Percentiles rank a stretch among this genome's conserved stretches.
Conservation (phyloP, 306 rosid genomes). For the Vigna reflexopilosa region DNA sequence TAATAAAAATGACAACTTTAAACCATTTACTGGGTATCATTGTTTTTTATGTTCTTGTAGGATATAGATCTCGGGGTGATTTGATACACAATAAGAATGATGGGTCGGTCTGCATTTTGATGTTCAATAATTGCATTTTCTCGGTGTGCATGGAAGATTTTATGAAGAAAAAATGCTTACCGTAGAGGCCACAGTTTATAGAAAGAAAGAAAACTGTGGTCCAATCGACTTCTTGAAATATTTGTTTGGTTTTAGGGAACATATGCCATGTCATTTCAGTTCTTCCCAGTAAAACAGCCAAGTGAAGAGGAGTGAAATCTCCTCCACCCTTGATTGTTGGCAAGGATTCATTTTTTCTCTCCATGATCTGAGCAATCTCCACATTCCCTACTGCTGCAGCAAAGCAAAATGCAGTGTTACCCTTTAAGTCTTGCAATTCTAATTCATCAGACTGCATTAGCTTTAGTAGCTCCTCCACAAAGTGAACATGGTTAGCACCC, state of each 20-base stretch:
- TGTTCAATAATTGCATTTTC: too few species aligned
- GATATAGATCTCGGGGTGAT: too few species aligned
- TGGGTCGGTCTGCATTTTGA: too few species aligned
- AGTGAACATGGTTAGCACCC: slow-evolving; percentile 47
- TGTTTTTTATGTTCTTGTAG: too few species aligned
- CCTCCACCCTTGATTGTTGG: slow-evolving; percentile 45
- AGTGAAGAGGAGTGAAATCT: slow-evolving; percentile 41
- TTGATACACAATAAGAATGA: too few species aligned
- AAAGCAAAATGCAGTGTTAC: slow-evolving; percentile 52
- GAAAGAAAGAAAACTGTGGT: slow-evolving; percentile 16
- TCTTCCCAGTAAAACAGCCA: slow-evolving; percentile 47
- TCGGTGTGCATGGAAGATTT: not conserved
- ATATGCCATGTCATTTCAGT: slow-evolving; percentile 44
- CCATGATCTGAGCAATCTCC: slow-evolving; percentile 44
- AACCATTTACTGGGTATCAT: too few species aligned
- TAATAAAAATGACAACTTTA: too few species aligned
- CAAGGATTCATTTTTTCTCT: not conserved
- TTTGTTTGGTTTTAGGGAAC: not conserved
- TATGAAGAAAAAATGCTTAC: slow-evolving; percentile 35
- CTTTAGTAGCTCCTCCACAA: slow-evolving; percentile 47
- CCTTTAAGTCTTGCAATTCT: slow-evolving; percentile 32
- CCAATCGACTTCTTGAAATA: slow-evolving; percentile 43
- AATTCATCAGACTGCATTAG: not conserved
- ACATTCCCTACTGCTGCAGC: slow-evolving; percentile 52
- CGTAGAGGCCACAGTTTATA: slow-evolving; percentile 43